These are phyloP conservation scores for Magnolia changhungtana DNA, from an alignment of 164 flowering plant genomes.

Conservation along the genomic window DNA sequence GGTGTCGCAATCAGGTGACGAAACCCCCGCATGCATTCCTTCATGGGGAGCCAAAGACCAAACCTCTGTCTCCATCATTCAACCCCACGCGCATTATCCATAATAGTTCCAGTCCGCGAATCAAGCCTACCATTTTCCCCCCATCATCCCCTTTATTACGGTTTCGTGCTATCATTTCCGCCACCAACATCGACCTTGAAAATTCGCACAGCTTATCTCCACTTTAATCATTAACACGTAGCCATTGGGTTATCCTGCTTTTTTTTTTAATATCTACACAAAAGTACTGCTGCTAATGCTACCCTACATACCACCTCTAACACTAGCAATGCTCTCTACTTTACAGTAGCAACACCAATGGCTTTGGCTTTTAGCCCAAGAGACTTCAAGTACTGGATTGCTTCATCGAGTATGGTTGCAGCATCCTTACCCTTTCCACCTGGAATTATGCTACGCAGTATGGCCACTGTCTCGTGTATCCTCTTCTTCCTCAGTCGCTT, in stretches of 20 bases:
- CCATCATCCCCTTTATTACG: background rate
- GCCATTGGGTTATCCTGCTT: background rate
- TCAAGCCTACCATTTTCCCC: background rate
- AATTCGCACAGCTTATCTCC: background rate
- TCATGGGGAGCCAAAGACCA: background rate
- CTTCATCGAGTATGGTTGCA: slow-evolving; percentile 65
- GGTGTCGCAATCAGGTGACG: background rate
- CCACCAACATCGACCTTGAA: background rate
- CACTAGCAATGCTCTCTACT: background rate
- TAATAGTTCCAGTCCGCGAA: background rate
- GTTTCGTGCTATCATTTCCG: background rate
- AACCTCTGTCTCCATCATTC: background rate
- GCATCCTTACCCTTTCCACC: slow-evolving; percentile 61
- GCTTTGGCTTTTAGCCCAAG: slow-evolving; percentile 52
- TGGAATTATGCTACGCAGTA: slow-evolving; percentile 67
- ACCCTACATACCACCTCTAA: slow-evolving; percentile 1
- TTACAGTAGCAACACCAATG: background rate
- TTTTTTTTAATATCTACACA: background rate
- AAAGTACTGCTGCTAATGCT: background rate
- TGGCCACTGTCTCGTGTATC: slow-evolving; percentile 53
- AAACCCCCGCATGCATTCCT: background rate
- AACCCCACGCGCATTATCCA: background rate
- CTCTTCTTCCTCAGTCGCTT: slow-evolving; percentile 47
- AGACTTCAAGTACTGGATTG: slow-evolving; percentile 57
- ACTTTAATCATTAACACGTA: background rate